Evolutionary conservation across 2,329 filamentous ascomycete genomes (phyloP).

Genomic region (Teratosphaeria gauchensis): DNA sequence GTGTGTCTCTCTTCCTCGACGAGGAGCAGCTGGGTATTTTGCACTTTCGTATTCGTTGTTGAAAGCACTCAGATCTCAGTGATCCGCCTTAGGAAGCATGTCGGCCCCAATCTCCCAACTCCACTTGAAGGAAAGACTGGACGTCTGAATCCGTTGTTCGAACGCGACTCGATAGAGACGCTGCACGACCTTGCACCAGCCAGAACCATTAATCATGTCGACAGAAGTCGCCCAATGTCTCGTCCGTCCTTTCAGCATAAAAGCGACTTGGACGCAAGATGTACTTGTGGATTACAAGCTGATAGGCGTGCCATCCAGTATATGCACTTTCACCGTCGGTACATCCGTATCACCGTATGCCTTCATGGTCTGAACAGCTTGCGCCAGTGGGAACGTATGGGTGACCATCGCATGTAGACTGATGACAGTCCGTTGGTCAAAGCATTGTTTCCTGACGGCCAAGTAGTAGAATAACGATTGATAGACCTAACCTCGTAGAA

Average conservation of each 20-base stretch:
- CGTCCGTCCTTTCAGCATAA: not conserved
- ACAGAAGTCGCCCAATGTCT: not conserved
- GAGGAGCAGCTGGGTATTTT: too few species aligned
- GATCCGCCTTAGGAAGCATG: too few species aligned
- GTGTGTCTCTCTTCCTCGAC: too few species aligned
- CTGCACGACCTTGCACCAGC: too few species aligned
- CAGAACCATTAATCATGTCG: too few species aligned
- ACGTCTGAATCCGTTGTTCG: too few species aligned
- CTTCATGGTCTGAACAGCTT: slow-evolving; percentile 49
- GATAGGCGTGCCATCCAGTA: slow-evolving; percentile 29
- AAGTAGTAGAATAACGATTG: slow-evolving; percentile 60
- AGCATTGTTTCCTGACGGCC: slow-evolving; percentile 55
- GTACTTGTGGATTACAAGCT: not conserved
- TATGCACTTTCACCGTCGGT: slow-evolving; percentile 51
- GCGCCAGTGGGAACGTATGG: slow-evolving; percentile 53
- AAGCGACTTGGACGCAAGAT: not conserved
- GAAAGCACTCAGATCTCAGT: too few species aligned
- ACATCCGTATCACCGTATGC: slow-evolving; percentile 41
- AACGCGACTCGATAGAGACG: too few species aligned
- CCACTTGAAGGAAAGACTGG: too few species aligned
- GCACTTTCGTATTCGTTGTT: too few species aligned
- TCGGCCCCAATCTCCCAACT: too few species aligned
- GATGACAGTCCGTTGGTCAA: slow-evolving; percentile 46
- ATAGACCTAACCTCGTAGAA: too few species aligned
- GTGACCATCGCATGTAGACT: slow-evolving; percentile 54